Base-by-base conservation (phyloP, 805 yeast species). In the Teunomyces pallodes region DNA sequence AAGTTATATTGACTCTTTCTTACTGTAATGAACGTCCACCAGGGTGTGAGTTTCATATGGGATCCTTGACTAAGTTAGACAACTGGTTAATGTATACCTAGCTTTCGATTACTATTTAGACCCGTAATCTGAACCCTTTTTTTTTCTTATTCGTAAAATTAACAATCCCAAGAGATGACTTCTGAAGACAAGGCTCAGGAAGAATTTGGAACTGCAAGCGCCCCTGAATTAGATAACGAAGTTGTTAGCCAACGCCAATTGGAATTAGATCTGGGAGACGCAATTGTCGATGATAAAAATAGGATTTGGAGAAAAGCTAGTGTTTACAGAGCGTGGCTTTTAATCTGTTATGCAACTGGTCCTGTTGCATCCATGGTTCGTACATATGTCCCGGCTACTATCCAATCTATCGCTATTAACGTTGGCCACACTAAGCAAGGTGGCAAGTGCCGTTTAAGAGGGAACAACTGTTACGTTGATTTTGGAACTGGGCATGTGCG, bases 351-450 rank as follows among this genome's bases (percentile, higher is more conserved):
- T 51, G 54, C 71, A 2, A 71, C 76, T 2, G 77, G 77, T 1
- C 77, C 76, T 2, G 74, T 69, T 0, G 64, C 75, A 1, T 65
- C 75, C 7, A 69, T 72, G 75, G 46, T 67, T 4, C 58, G 72
- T 45, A 62, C 74, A 1, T 72, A 72, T 49, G 68, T 72, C 13
- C 74, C 76, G 5, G 76, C 75, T 0, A 64, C 62, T 0, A 62
- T 72, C 26, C 76, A 72, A 54, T 66, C 76, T 0, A 57, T 64
- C 16, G 70, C 74, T 2, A 46, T 61, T 8, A 46, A 54, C 0
- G 52, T 71, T n/a, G 76, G 77, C 3, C 46, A 49, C 17, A 63
- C 60, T 2, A 46, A 53, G 3, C 35, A 47, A 1, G 72, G 70
- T 2, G 49, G 43, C 2, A 33, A 17, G 12, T 72, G 76, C 49